Base-by-base conservation (phyloP, 495 filamentous ascomycete genomes). In the Pyrenula massariospora region DNA sequence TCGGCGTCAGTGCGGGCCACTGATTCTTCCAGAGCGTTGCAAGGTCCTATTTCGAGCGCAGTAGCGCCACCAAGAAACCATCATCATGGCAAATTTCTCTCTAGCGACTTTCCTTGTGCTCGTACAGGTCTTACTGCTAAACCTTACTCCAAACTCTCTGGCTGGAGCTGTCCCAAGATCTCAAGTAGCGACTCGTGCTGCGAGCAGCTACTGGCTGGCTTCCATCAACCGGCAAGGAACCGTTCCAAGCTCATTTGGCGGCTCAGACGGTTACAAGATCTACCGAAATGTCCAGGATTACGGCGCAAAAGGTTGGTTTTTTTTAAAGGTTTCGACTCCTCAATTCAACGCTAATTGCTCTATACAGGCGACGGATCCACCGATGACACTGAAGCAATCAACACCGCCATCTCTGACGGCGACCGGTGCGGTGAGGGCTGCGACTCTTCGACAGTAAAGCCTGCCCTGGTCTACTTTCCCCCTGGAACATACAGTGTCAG, bases 141-240 rank as follows among this genome's bases (percentile, higher is more conserved):
- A 74, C 22, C 62, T 70, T 42, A 60, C 69, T 15, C 66, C 72
- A 5, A 63, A 65, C 50, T 68, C 68, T 57, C 63, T 73, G 50
- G 73, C 74, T 53, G 66, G 60, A 60, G 76, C 77, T 21, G 62
- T 70, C 15, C 77, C 76, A 2, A 48, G 72, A 22, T 58, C 65
- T 67, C 1, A 42, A 42, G 31, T 42, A 42, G 51, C 65, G 36
- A 52, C 24, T 10, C 21, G 54, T 3, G 54, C 69, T 12, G 56
- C 60, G 1, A 76, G 74, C 19, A 58, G 58, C 56, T 94, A 85
- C 71, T 97, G 92, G 92, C 70, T 94, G 53, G 77, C 78, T 42
- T 74, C 71, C 58, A 86, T 95, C 63, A 66, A 83, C 50, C 85
- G 86, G 19, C 82, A 89, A 59, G 90, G 89, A 25, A 69, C 68